Conservation (phyloP, 108 stramenopile species). For the Bacterosira constricta region DNA sequence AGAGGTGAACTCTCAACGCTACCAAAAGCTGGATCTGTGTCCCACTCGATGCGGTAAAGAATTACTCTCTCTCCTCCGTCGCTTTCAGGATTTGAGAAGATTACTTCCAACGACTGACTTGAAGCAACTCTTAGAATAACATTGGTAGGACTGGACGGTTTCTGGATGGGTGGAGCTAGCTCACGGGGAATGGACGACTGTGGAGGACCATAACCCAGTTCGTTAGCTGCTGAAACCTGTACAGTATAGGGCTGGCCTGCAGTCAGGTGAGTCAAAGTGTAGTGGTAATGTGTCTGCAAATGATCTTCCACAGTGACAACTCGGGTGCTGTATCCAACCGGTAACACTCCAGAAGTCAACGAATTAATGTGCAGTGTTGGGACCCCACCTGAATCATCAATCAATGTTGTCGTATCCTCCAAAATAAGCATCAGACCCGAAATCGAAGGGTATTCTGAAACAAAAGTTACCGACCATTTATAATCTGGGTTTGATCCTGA, state of each 20-base stretch:
- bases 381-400: neutral
- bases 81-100: conserved; percentile 45
- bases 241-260: conserved; percentile 64
- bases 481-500: conserved; percentile 35
- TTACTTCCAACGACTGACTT: conserved; percentile 35
- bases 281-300: conserved; percentile 13
- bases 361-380: conserved; percentile 15
- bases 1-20: conserved; percentile 58
- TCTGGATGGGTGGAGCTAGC: conserved; percentile 70
- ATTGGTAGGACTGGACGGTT: conserved; percentile 58
- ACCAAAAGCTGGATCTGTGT: conserved; percentile 62
- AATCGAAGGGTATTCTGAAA: conserved; percentile 55
- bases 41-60: conserved; percentile 87
- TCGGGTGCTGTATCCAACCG: conserved; percentile 44
- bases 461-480: conserved; percentile 72
- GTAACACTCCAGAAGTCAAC: conserved; percentile 35
- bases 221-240: conserved; percentile 62
- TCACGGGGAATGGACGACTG: conserved; percentile 57
- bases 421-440: conserved; percentile 19
- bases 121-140: conserved; percentile 50
- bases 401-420: conserved; percentile 20
- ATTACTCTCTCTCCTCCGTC: conserved; percentile 71
- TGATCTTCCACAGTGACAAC: conserved; percentile 27
- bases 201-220: conserved; percentile 58
- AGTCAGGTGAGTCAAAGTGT: conserved; percentile 46